These are phyloP conservation scores for Fomitopsis pulvina DNA, from an alignment of 768 basidiomycete genomes.

Conservation along the genomic window DNA sequence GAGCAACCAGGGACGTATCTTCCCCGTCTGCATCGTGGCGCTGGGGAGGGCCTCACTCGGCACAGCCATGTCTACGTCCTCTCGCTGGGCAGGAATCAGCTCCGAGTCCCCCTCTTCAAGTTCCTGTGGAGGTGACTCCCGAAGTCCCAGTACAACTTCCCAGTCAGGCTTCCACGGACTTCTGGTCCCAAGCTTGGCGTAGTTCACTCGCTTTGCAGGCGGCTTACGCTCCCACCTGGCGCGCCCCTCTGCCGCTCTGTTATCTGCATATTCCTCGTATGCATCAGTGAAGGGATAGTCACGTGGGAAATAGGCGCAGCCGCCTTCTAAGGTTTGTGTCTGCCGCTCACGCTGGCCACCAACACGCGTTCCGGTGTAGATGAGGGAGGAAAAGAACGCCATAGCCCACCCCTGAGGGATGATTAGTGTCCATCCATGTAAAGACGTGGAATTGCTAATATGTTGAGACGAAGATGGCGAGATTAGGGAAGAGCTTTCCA, in stretches of 20 bases:
- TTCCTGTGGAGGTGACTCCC: neutral
- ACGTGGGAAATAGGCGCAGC: slow-evolving; percentile 67
- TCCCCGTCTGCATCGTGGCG: slow-evolving; percentile 9
- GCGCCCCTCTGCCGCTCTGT: slow-evolving; percentile 47
- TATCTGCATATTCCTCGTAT: slow-evolving; percentile 42
- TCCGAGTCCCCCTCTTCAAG: slow-evolving; percentile 9
- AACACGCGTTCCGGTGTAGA: slow-evolving; percentile 76
- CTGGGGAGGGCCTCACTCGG: neutral
- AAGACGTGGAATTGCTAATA: slow-evolving; percentile 15
- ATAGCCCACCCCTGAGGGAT: slow-evolving; percentile 88
- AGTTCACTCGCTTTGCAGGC: slow-evolving; percentile 81
- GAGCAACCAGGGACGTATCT: slow-evolving; percentile 59
- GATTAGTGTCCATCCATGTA: slow-evolving; percentile 86
- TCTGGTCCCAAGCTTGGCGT: slow-evolving; percentile 50
- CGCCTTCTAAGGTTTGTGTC: slow-evolving; percentile 80
- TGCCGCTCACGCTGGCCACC: slow-evolving; percentile 80
- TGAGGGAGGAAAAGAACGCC: slow-evolving; percentile 80
- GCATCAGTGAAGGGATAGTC: slow-evolving; percentile 64
- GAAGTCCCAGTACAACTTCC: slow-evolving; percentile 58
- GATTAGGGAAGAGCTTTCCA: slow-evolving; percentile 32
- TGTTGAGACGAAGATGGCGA: slow-evolving; percentile 3
- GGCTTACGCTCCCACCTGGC: slow-evolving; percentile 74
- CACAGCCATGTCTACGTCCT: slow-evolving; percentile 18
- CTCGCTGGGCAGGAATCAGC: slow-evolving; percentile 55
- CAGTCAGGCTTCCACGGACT: slow-evolving; percentile 80